phyloP scores from a whole-genome alignment of 768 basidiomycete species.

The Tulasnella calospora region DNA sequence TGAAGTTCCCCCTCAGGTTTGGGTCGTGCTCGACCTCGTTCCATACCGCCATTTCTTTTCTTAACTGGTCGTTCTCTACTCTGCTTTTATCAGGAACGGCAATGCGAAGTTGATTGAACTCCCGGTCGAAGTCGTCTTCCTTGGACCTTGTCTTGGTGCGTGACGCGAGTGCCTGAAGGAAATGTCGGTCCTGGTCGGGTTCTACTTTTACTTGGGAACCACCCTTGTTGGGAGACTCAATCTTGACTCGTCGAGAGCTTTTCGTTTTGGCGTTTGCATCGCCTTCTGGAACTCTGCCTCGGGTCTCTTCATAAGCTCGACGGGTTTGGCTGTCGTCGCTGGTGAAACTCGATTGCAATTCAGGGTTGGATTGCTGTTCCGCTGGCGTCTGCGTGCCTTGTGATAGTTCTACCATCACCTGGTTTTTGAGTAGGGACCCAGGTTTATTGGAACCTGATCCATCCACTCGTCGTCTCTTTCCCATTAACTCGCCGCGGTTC shows the following conservation, averaged over 20 bases:
- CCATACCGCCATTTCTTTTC: slow-evolving; percentile 54
- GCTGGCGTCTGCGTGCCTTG: neutral
- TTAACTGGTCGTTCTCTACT: slow-evolving; percentile 41
- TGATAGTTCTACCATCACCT: neutral
- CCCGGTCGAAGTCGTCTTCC: slow-evolving; percentile 69
- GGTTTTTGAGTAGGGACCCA: neutral
- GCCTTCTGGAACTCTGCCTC: neutral
- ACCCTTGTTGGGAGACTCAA: neutral
- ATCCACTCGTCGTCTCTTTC: neutral
- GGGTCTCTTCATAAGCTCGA: neutral
- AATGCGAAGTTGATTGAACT: slow-evolving; percentile 73
- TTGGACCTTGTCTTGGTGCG: slow-evolving; percentile 48
- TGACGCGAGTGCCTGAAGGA: neutral
- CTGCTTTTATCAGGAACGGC: slow-evolving; percentile 52
- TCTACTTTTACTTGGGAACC: neutral
- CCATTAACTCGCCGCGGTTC: neutral
- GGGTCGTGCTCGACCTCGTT: slow-evolving; percentile 62
- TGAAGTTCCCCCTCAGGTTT: slow-evolving; percentile 67
- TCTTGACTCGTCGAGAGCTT: neutral
- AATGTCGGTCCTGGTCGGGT: neutral
- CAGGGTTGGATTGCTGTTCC: neutral
- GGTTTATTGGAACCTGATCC: neutral
- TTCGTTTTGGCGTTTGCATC: neutral
- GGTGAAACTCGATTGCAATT: neutral
- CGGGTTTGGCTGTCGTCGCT: neutral